These are phyloP conservation scores for Aspergillus pseudotamarii DNA, from an alignment of 2,329 filamentous ascomycete genomes.

Conservation along the genomic window DNA sequence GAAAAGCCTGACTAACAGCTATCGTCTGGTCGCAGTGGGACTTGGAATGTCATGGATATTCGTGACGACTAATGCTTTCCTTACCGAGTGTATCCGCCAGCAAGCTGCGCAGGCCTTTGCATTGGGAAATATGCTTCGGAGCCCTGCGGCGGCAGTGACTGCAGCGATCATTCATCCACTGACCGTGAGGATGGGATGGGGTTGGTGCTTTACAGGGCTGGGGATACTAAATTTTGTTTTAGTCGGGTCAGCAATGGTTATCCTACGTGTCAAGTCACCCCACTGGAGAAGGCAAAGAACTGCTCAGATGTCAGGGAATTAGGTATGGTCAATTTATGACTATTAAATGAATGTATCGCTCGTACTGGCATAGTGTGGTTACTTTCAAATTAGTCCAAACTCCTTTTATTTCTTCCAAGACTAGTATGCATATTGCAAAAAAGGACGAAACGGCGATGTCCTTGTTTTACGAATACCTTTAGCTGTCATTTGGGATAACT, in stretches of 20 bases:
- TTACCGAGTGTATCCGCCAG: constrained; percentile 44
- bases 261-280: neutral
- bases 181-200: constrained; percentile 38
- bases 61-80: constrained; percentile 46
- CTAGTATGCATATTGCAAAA: neutral
- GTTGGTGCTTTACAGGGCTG: constrained; percentile 47
- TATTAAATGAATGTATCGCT: neutral
- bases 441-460: neutral
- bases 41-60: constrained; percentile 48
- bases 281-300: neutral
- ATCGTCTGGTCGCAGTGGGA: constrained; percentile 38
- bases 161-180: constrained; percentile 41
- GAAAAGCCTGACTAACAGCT: neutral
- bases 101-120: constrained; percentile 47
- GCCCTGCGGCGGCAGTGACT: constrained; percentile 43
- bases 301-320: neutral
- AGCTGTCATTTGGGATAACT: neutral
- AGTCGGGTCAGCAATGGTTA: neutral
- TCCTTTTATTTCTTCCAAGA: neutral
- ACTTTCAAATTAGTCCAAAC: neutral
- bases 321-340: neutral
- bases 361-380: neutral
- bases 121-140: constrained; percentile 45
- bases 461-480: neutral
- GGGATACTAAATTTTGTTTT: neutral